Evolutionary conservation across 2,329 filamentous ascomycete genomes (phyloP).

Genomic region (Albifimbria verrucaria): DNA sequence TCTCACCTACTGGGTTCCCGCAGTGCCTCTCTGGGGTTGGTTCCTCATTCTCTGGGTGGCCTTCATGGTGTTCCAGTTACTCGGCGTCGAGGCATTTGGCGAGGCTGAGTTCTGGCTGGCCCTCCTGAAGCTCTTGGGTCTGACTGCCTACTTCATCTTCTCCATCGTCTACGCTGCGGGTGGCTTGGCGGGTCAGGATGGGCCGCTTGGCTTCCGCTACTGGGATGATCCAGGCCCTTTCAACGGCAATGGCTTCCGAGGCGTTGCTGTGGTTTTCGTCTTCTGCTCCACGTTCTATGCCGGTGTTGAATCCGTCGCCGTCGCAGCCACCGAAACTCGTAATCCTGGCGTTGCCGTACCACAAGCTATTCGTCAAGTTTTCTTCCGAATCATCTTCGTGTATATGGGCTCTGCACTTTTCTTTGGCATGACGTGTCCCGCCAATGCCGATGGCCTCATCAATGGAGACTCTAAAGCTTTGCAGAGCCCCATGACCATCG

Average conservation of each 20-base stretch:
- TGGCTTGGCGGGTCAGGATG: constrained; percentile 56
- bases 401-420: constrained; percentile 72
- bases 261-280: constrained; percentile 63
- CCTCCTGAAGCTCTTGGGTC: constrained; percentile 65
- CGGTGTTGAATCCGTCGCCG: constrained; percentile 62
- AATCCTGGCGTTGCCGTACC: constrained; percentile 56
- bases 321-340: constrained; percentile 59
- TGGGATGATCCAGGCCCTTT: constrained; percentile 72
- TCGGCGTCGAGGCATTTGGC: constrained; percentile 72
- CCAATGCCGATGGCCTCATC: constrained; percentile 62
- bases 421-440: constrained; percentile 70
- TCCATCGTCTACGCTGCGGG: constrained; percentile 69
- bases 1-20: constrained; percentile 62
- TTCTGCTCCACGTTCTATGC: constrained; percentile 70
- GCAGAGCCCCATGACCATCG: constrained; percentile 70
- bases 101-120: constrained; percentile 81
- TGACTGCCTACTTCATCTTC: constrained; percentile 72
- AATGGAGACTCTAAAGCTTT: constrained; percentile 60
- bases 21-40: constrained; percentile 61
- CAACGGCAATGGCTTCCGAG: constrained; percentile 60
- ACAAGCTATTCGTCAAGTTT: constrained; percentile 56
- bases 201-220: constrained; percentile 65
- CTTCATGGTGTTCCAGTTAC: constrained; percentile 65
- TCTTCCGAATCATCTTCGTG: constrained; percentile 59
- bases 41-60: constrained; percentile 74